phyloP scores from a whole-genome alignment of 305 asterid genomes.

The Solanum hybrid region DNA sequence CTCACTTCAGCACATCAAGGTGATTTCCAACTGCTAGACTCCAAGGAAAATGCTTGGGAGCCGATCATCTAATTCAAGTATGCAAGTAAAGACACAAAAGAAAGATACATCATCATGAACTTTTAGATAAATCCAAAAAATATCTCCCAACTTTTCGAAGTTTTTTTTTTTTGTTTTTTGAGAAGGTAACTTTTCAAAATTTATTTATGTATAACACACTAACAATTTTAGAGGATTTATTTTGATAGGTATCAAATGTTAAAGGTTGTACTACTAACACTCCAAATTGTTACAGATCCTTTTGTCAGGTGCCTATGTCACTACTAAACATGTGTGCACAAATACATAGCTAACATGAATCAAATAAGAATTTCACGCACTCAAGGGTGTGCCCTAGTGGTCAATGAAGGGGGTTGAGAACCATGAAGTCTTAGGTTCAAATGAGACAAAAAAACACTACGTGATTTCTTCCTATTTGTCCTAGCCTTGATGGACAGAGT shows the following conservation, averaged over 20 bases:
- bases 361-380: neutral
- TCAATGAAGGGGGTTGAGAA: neutral
- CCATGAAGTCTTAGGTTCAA: neutral
- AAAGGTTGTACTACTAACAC: neutral
- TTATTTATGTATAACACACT: neutral
- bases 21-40: neutral
- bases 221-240: neutral
- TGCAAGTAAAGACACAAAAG: neutral
- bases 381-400: neutral
- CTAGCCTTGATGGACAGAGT: neutral
- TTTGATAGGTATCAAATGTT: neutral
- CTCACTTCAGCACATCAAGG: slow-evolving; percentile 2
- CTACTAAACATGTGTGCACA: neutral
- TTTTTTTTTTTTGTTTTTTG: neutral
- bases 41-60: neutral
- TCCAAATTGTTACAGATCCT: neutral
- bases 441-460: neutral
- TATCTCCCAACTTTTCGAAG: neutral
- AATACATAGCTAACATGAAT: neutral
- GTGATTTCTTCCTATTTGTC: neutral
- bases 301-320: neutral
- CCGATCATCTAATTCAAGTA: neutral
- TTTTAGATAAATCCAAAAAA: neutral
- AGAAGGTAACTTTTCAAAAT: neutral
- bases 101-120: neutral